These are phyloP conservation scores for Babesia bigemina DNA, from an alignment of 169 alveolate genomes.

Conservation along the genomic window DNA sequence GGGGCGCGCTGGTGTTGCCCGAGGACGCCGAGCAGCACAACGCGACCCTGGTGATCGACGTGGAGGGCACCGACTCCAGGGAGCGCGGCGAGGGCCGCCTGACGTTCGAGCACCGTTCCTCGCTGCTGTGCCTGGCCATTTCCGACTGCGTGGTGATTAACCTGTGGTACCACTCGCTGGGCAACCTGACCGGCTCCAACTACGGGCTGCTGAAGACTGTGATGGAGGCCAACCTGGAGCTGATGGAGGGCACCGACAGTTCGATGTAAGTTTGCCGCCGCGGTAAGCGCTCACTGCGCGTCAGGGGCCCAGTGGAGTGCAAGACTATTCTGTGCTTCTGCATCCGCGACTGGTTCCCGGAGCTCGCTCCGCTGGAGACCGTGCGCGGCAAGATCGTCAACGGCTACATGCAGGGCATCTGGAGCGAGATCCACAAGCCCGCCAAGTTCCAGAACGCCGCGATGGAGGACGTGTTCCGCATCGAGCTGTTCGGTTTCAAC, in stretches of 20 bases:
- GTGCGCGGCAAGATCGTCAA: constrained; percentile 74
- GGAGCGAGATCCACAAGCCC: constrained; percentile 81
- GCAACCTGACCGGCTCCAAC: constrained; percentile 87
- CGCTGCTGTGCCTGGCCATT: constrained; percentile 86
- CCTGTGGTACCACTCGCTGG: constrained; percentile 85
- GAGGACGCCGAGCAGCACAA: constrained; percentile 37
- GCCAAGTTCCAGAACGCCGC: constrained; percentile 37
- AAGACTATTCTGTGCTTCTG: constrained; percentile 65
- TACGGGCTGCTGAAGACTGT: constrained; percentile 87
- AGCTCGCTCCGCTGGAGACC: constrained; percentile 73
- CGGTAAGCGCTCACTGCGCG: background rate
- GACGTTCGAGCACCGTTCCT: constrained; percentile 89
- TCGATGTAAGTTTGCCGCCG: constrained; percentile 25
- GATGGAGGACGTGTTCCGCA: constrained; percentile 59
- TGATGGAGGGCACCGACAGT: constrained; percentile 63
- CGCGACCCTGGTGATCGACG: constrained; percentile 84
- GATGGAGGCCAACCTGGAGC: constrained; percentile 84
- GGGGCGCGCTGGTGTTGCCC: constrained; percentile 79
- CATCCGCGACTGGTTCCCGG: constrained; percentile 81
- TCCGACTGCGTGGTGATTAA: constrained; percentile 88
- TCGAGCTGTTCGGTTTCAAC: constrained; percentile 81
- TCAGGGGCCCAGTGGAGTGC: constrained; percentile 21
- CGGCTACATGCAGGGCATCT: constrained; percentile 77
- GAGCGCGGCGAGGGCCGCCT: constrained; percentile 87
- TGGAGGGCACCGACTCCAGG: constrained; percentile 89